Percentiles rank a stretch among this genome's conserved stretches.
Evolutionary conservation across 768 basidiomycete genomes (phyloP).

Genomic region (Lepiota brunneoincarnata): DNA sequence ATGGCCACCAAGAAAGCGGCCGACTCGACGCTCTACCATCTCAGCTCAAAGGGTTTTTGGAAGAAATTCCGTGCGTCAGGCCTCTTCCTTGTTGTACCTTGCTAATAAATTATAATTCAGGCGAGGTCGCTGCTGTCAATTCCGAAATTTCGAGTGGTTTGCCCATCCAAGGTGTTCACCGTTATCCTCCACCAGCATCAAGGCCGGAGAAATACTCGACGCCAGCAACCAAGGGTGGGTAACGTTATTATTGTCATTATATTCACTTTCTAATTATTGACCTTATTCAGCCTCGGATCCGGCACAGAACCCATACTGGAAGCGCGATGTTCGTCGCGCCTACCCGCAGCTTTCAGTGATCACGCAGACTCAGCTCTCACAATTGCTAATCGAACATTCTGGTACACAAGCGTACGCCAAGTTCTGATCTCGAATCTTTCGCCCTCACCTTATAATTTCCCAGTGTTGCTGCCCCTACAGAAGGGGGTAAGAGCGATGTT

Average conservation of each 20-base stretch:
- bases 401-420: constrained; percentile 56
- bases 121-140: constrained; percentile 80
- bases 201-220: constrained; percentile 83
- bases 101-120: constrained; percentile 36
- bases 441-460: background rate
- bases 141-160: constrained; percentile 91
- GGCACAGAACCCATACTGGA: constrained; percentile 93
- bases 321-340: constrained; percentile 88
- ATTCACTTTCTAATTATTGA: background rate
- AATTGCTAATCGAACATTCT: constrained; percentile 80
- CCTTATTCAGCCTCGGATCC: constrained; percentile 71
- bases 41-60: constrained; percentile 90
- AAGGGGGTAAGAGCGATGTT: constrained; percentile 41
- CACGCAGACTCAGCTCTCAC: constrained; percentile 79
- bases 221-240: constrained; percentile 82
- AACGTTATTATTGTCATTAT: background rate
- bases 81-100: background rate
- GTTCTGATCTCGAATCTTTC: background rate
- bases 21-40: constrained; percentile 88
- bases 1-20: constrained; percentile 81
- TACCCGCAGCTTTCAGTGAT: constrained; percentile 92
- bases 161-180: constrained; percentile 67
- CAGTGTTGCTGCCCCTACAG: constrained; percentile 55
- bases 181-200: constrained; percentile 87
- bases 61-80: constrained; percentile 86